These are phyloP conservation scores for Rhizopus stolonifer DNA, from an alignment of 371 early-diverging fungal genomes.

Conservation along the genomic window DNA sequence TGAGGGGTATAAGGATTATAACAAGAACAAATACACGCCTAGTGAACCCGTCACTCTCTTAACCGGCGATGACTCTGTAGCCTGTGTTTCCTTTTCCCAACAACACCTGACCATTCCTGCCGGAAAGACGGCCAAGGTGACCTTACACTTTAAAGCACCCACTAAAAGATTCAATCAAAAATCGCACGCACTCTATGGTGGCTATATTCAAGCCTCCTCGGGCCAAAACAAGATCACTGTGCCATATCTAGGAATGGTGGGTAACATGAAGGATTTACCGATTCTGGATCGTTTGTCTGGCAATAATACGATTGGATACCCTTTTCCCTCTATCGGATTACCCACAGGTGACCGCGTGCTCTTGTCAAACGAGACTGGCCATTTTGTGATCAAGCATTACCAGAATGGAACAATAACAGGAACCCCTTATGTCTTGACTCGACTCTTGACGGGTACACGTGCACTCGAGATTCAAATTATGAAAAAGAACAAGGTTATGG, in stretches of 20 bases:
- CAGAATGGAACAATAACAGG: neutral
- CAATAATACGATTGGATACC: neutral
- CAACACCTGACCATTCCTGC: slow-evolving; percentile 30
- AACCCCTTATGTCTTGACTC: slow-evolving; percentile 19
- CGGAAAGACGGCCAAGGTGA: slow-evolving; percentile 35
- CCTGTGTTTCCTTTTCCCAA: slow-evolving; percentile 25
- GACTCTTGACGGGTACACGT: slow-evolving; percentile 26
- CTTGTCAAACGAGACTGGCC: neutral
- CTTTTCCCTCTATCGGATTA: slow-evolving; percentile 28
- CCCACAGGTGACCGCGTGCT: slow-evolving; percentile 8
- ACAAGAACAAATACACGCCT: slow-evolving; percentile 1
- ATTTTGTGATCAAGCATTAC: slow-evolving; percentile 8
- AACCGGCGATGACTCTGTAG: slow-evolving; percentile 11
- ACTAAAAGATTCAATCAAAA: neutral
- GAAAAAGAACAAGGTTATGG: slow-evolving; percentile 10
- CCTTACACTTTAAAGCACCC: slow-evolving; percentile 42
- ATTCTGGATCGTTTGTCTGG: slow-evolving; percentile 18
- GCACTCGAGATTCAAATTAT: slow-evolving; percentile 23
- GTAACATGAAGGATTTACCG: slow-evolving; percentile 27
- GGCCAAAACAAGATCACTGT: slow-evolving; percentile 3
- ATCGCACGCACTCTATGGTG: slow-evolving; percentile 30
- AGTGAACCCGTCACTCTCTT: slow-evolving; percentile 19
- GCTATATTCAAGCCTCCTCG: slow-evolving; percentile 15
- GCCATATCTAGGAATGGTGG: slow-evolving; percentile 34
- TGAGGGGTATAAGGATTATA: slow-evolving; percentile 18